phyloP scores from a whole-genome alignment of 1,284 basidiomycete species.

The Hemileia vastatrix region DNA sequence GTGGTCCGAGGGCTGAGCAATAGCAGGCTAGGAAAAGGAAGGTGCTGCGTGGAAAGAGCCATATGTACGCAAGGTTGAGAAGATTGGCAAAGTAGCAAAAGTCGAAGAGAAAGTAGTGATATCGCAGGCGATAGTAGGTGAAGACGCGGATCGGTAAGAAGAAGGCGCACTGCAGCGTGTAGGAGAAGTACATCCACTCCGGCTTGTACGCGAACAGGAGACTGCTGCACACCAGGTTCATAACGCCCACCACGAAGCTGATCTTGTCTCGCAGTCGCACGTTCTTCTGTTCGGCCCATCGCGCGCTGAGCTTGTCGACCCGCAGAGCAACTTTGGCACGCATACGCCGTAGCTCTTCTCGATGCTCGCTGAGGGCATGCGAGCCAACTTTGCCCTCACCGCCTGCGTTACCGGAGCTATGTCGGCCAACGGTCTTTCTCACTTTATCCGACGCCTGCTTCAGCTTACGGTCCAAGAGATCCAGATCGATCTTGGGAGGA shows the following conservation, averaged over 20 bases:
- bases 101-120: conserved; percentile 88
- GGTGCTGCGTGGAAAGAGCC: conserved; percentile 64
- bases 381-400: too few relatives aligned
- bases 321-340: too few relatives aligned
- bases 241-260: conserved; percentile 83
- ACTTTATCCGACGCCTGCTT: too few relatives aligned
- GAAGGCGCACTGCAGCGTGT: conserved; percentile 63
- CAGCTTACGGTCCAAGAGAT: too few relatives aligned
- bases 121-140: conserved; percentile 56
- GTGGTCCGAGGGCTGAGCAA: conserved; percentile 54
- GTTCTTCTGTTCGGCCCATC: too few relatives aligned
- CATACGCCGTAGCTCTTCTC: too few relatives aligned
- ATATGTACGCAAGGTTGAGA: conserved; percentile 77
- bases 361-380: too few relatives aligned
- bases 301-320: too few relatives aligned
- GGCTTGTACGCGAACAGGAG: conserved; percentile 73
- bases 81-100: conserved; percentile 82
- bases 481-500: too few relatives aligned
- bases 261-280: conserved; percentile 42
- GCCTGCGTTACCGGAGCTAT: too few relatives aligned
- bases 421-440: too few relatives aligned
- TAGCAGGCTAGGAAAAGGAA: conserved; percentile 75
- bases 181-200: conserved; percentile 61
- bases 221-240: conserved; percentile 70
- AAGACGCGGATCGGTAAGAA: conserved; percentile 71